phyloP scores from a whole-genome alignment of 495 filamentous ascomycete genomes.

The Copromyces sp. region DNA sequence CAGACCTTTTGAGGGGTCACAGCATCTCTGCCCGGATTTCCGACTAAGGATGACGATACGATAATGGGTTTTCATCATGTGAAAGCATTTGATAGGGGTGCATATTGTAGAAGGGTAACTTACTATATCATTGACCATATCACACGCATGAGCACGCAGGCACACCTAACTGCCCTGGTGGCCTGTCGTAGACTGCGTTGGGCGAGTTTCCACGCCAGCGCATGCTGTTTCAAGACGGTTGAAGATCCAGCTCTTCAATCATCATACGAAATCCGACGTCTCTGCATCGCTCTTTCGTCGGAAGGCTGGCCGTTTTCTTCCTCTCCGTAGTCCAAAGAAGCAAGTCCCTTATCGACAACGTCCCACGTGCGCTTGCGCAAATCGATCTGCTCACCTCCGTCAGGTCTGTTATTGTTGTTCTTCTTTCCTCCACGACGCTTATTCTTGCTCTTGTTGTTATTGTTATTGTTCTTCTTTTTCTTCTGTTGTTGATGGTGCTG shows the following conservation, averaged over 20 bases:
- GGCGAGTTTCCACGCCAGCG: background rate
- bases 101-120: background rate
- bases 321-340: conserved; percentile 43
- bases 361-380: conserved; percentile 51
- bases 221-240: background rate
- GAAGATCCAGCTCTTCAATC: conserved; percentile 21
- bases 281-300: conserved; percentile 22
- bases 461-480: conserved; percentile 17
- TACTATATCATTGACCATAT: background rate
- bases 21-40: conserved; percentile 27
- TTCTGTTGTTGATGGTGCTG: conserved; percentile 10
- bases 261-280: conserved; percentile 40
- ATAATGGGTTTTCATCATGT: conserved; percentile 46
- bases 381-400: conserved; percentile 40
- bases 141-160: background rate
- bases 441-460: background rate
- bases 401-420: conserved; percentile 25
- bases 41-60: conserved; percentile 64
- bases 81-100: background rate
- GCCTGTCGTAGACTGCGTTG: background rate
- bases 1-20: conserved; percentile 17
- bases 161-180: background rate
- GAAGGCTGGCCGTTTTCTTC: conserved; percentile 14
- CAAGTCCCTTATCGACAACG: conserved; percentile 41
- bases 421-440: conserved; percentile 15